Base-by-base conservation (phyloP, 768 basidiomycete genomes). In the Pulveroboletus sp. region DNA sequence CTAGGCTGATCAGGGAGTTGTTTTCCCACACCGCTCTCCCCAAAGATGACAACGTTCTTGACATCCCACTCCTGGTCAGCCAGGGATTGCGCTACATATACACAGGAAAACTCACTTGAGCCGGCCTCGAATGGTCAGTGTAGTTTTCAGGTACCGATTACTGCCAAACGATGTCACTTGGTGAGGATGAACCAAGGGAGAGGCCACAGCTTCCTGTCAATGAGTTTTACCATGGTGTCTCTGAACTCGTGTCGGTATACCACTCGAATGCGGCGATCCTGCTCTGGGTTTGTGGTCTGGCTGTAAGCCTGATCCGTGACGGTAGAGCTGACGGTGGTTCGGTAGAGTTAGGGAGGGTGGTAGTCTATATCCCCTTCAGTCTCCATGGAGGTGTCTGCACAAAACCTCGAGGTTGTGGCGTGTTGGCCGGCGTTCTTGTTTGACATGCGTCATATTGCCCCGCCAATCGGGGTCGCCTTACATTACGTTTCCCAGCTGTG, bases 1-100 rank as follows among this genome's bases (percentile, higher is more conserved):
- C 50, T 60, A 77, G 63, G 51, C 76, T 77, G 50, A 77, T 60
- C n/a, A 76, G 51, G 11, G 72, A 73, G 51, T 75, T 77, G n/a
- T 52, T 77, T 76, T 15, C 71, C 69, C 44, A 67, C 50, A 14
- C 76, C 74, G 2, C 66, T 64, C 45, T 75, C 73, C 15, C 76
- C 75, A 46, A 76, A 76, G 30, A 76, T 24, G 15, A 76, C 50
- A 28, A 76, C 39, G 36, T 75, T 76, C 30, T 52, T 64, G 27
- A 14, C 28, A 9, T 52, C 52, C 65, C 64, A 42, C 12, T 37
- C 8, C 17, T 21, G 41, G 14, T 50, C 35, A 32, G 53, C 47
- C 31, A 8, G 42, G 31, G 17, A 37, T n/a, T 38, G 35, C 31
- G 36, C 28, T 5, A 39, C 6, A 8, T 9, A 6, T 14, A 21